phyloP scores from a whole-genome alignment of 495 filamentous ascomycete genomes.

The Xylaria sp. region DNA sequence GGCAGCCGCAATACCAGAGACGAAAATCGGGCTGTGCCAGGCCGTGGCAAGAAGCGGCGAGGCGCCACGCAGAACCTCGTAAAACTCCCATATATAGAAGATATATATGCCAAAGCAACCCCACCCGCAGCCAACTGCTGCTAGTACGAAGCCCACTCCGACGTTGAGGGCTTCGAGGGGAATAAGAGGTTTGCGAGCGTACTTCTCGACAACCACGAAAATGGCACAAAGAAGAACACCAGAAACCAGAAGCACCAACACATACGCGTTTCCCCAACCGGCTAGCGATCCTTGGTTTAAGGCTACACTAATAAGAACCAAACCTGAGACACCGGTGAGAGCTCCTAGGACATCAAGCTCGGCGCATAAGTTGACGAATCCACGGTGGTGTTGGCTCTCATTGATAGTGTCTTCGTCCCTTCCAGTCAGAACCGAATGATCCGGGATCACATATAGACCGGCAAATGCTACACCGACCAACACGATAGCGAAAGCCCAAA shows the following conservation, averaged over 20 bases:
- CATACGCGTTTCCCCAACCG: conserved; percentile 64
- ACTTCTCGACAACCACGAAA: conserved; percentile 62
- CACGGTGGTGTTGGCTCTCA: background rate
- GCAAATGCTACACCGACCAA: conserved; percentile 51
- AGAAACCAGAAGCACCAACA: conserved; percentile 59
- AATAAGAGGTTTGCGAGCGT: conserved; percentile 59
- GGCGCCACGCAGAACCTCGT: conserved; percentile 58
- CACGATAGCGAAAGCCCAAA: conserved; percentile 61
- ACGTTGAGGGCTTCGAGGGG: conserved; percentile 59
- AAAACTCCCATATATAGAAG: conserved; percentile 65
- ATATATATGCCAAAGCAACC: conserved; percentile 67
- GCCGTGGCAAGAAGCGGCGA: conserved; percentile 58
- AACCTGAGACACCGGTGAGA: conserved; percentile 58
- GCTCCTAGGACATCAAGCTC: conserved; percentile 62
- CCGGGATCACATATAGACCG: conserved; percentile 58
- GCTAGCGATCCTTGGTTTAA: conserved; percentile 68
- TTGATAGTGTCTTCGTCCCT: conserved; percentile 21
- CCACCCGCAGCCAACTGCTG: conserved; percentile 66
- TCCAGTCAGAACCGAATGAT: conserved; percentile 50
- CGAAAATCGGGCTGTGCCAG: conserved; percentile 54
- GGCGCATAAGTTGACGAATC: conserved; percentile 35
- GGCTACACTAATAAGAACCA: conserved; percentile 66
- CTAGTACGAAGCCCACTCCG: conserved; percentile 62
- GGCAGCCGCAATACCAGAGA: conserved; percentile 61
- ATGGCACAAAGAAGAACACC: conserved; percentile 57